Evolutionary conservation across 192 early-diverging fungal species (phyloP).

Genomic region (Backusella psychrophila): DNA sequence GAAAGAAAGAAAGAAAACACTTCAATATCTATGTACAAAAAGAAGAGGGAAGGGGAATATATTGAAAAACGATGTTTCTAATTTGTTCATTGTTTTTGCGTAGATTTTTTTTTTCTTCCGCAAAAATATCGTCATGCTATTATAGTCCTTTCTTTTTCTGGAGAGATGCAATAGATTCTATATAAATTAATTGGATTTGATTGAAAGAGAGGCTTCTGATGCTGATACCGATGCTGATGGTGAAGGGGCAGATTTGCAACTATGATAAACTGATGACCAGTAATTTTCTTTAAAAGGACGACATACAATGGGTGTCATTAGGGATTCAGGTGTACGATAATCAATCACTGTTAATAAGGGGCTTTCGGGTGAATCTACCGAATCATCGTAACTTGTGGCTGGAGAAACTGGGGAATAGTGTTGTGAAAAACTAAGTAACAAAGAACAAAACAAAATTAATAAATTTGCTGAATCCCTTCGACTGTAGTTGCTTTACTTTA

Average conservation of each 20-base stretch:
- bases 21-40: slow-evolving; percentile 1
- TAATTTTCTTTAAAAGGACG: not conserved
- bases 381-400: slow-evolving; percentile 9
- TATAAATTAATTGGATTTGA: not conserved
- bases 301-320: not conserved
- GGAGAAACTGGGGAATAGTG: slow-evolving; percentile 3
- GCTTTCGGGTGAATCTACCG: slow-evolving; percentile 4
- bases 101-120: not conserved
- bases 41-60: not conserved
- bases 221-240: not conserved
- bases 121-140: not conserved
- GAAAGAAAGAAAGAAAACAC: not conserved
- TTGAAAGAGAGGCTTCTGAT: not conserved
- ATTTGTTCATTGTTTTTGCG: not conserved
- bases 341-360: not conserved
- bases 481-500: slow-evolving; percentile 25
- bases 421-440: not conserved
- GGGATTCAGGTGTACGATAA: not conserved
- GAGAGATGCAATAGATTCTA: not conserved
- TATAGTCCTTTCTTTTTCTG: not conserved
- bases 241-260: not conserved
- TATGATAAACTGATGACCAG: not conserved
- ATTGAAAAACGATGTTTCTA: not conserved
- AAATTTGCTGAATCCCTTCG: not conserved
- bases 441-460: not conserved